A percentile compares a stretch with the other conserved stretches of the same genome.
These are phyloP conservation scores for Neltuma alba DNA, from an alignment of 306 rosid genomes.

Conservation along the genomic window DNA sequence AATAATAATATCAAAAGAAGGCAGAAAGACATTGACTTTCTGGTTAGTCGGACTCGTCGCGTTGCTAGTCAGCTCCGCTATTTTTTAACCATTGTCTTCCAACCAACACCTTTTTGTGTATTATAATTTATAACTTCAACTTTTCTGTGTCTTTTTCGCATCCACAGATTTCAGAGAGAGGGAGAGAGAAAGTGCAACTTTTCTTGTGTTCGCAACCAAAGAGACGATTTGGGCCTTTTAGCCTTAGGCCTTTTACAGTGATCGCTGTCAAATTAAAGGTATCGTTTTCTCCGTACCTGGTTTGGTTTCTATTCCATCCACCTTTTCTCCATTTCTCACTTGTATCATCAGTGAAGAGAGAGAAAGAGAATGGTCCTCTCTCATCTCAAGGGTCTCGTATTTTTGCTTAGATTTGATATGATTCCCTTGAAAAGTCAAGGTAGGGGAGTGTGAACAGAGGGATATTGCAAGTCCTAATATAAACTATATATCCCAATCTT, in stretches of 20 bases:
- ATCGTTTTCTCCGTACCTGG: constrained; percentile 51
- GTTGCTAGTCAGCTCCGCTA: constrained; percentile 44
- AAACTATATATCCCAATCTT: neutral
- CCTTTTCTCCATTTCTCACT: constrained; percentile 2
- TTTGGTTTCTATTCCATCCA: constrained; percentile 40
- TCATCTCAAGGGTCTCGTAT: neutral
- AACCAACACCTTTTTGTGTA: neutral
- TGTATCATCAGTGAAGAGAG: constrained; percentile 4
- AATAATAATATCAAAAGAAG: neutral
- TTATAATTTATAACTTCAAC: neutral
- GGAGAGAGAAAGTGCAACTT: neutral
- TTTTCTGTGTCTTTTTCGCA: constrained; percentile 51
- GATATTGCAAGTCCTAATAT: constrained; percentile 20
- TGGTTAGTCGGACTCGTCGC: constrained; percentile 36
- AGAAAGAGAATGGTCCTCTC: neutral
- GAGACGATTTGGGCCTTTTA: constrained; percentile 42
- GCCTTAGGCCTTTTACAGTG: constrained; percentile 23
- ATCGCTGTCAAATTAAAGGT: constrained; percentile 64
- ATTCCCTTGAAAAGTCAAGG: constrained; percentile 42
- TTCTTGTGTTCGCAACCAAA: constrained; percentile 37
- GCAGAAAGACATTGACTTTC: constrained; percentile 49
- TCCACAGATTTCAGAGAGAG: constrained; percentile 57
- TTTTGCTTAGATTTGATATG: constrained; percentile 42
- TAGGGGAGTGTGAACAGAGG: constrained; percentile 35
- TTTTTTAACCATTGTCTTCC: constrained; percentile 3